Conservation (phyloP, 2,329 filamentous ascomycete species). For the Aspergillus sp. region DNA sequence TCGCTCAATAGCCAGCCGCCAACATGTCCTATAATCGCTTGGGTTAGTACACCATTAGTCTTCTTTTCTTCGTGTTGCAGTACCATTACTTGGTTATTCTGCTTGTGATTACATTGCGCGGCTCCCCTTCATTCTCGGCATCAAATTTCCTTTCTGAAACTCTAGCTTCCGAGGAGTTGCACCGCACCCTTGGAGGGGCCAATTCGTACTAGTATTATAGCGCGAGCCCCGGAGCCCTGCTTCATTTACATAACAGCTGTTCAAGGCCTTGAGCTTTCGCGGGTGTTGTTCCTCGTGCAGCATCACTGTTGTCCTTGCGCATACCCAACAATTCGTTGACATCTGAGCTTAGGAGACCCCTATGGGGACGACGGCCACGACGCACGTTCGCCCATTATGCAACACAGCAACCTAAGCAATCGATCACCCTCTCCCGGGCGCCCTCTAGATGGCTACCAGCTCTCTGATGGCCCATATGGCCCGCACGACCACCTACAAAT, state of each 20-base stretch:
- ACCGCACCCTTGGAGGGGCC: not conserved
- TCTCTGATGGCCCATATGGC: constrained; percentile 74
- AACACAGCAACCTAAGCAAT: constrained; percentile 52
- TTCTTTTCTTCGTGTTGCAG: not conserved
- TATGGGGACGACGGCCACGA: constrained; percentile 47
- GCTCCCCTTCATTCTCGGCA: constrained; percentile 19
- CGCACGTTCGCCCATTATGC: constrained; percentile 46
- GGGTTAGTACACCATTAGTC: constrained; percentile 53
- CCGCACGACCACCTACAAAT: constrained; percentile 64
- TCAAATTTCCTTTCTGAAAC: constrained; percentile 21
- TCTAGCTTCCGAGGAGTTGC: constrained; percentile 10
- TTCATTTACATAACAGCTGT: not conserved
- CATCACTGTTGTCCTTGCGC: not conserved
- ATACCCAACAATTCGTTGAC: constrained; percentile 21
- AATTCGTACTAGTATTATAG: not conserved
- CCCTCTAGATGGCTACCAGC: constrained; percentile 74
- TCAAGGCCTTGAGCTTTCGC: not conserved
- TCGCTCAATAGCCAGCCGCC: constrained; percentile 20
- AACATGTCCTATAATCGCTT: constrained; percentile 68
- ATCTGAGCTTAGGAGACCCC: constrained; percentile 33
- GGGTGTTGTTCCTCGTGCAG: not conserved
- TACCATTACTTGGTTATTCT: not conserved
- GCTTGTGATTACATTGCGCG: constrained; percentile 8
- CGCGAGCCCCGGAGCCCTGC: not conserved
- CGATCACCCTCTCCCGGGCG: constrained; percentile 76